Conservation (phyloP, 2,329 filamentous ascomycete genomes). For the Pseudogymnoascus sp. region DNA sequence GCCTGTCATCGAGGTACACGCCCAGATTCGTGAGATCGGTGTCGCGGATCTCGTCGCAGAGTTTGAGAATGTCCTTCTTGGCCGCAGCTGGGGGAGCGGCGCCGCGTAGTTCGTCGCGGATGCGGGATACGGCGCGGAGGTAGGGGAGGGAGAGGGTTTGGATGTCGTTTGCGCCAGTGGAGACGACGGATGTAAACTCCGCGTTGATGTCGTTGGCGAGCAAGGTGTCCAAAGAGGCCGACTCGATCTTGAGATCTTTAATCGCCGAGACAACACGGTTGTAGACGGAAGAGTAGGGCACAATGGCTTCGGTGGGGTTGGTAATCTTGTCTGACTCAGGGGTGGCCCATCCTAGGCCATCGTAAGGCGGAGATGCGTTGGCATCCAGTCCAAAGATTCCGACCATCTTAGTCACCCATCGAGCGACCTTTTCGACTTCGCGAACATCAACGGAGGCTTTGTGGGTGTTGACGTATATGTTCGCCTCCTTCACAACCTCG, state of each 20-base stretch:
- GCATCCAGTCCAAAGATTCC: constrained; percentile 77
- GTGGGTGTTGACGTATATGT: constrained; percentile 49
- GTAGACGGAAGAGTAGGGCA: constrained; percentile 43
- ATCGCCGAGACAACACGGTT: constrained; percentile 42
- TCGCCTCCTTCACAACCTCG: constrained; percentile 71
- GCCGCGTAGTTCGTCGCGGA: constrained; percentile 56
- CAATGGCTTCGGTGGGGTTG: constrained; percentile 40
- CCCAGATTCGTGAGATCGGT: constrained; percentile 73
- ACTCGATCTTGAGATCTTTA: constrained; percentile 39
- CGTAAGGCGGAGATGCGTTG: constrained; percentile 41
- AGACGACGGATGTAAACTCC: constrained; percentile 42
- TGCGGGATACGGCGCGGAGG: constrained; percentile 46
- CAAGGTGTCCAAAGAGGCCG: constrained; percentile 38
- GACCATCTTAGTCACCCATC: constrained; percentile 77
- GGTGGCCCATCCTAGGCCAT: constrained; percentile 51
- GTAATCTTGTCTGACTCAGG: constrained; percentile 30
- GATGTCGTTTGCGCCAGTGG: constrained; percentile 42
- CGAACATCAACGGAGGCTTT: constrained; percentile 40
- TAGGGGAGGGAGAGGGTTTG: constrained; percentile 51
- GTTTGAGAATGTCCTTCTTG: constrained; percentile 64
- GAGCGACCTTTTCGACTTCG: constrained; percentile 52
- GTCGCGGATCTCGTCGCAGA: constrained; percentile 78
- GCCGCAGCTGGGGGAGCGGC: constrained; percentile 45
- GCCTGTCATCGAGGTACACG: constrained; percentile 81
- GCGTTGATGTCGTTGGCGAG: constrained; percentile 38